Conservation (phyloP, 257 asterid genomes). For the Ocimum tenuiflorum region DNA sequence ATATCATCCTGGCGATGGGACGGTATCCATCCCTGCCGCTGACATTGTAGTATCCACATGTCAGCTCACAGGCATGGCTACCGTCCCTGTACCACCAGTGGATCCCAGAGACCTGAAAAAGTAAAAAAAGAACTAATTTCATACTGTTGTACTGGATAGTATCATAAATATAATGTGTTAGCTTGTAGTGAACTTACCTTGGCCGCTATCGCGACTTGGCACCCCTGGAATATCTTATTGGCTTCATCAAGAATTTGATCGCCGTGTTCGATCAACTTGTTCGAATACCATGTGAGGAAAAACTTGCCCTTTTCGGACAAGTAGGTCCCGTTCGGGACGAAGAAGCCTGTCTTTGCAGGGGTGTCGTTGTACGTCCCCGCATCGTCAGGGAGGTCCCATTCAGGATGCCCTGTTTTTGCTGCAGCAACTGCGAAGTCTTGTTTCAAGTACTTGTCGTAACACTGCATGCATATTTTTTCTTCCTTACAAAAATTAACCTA, state of each 20-base stretch:
- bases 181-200: constrained; percentile 25
- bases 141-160: not conserved
- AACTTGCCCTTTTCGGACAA: constrained; percentile 58
- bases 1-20: constrained; percentile 59
- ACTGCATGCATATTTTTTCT: constrained; percentile 26
- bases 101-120: constrained; percentile 55
- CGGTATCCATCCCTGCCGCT: constrained; percentile 63
- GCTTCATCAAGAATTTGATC: constrained; percentile 78
- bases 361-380: constrained; percentile 51
- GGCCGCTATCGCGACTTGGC: constrained; percentile 28
- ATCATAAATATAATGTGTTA: not conserved
- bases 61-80: constrained; percentile 78
- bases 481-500: too few species aligned
- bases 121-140: not conserved
- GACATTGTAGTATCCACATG: constrained; percentile 64
- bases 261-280: constrained; percentile 62
- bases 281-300: constrained; percentile 72
- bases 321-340: constrained; percentile 55
- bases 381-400: constrained; percentile 54
- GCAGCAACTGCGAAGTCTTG: constrained; percentile 51
- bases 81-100: constrained; percentile 82
- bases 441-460: constrained; percentile 63
- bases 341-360: constrained; percentile 57
- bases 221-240: constrained; percentile 53
- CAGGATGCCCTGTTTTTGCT: constrained; percentile 47